Evolutionary conservation across 2,329 filamentous ascomycete genomes (phyloP), one percentile per base, ranked within the genome.

Genomic region (Macrophomina phaseolina): DNA sequence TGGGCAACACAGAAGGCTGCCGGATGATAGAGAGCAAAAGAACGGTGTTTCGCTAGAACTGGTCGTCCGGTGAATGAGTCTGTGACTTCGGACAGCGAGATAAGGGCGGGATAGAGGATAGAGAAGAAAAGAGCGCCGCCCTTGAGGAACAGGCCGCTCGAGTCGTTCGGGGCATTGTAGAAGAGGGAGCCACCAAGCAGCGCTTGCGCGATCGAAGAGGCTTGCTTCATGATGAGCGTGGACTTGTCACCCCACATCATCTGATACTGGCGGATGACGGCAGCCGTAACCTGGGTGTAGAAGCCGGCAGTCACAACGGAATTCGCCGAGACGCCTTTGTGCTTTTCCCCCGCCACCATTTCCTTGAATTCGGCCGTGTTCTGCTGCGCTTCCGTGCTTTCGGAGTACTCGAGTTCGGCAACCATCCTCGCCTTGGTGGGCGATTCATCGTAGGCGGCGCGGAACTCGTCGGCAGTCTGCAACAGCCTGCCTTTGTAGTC

Each of bases 1-100:
- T 91, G 94, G 0, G 91, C 88, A 68, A 92, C 84, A 14, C 92
- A 92, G 82, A 97, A 93, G 8, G 92, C 90, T 8, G 90, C 91
- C 0, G 94, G 93, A 74, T 96, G 93, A 72, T 97, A 97, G 46
- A 97, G 85, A 14, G 93, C 92, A 75, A 97, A 97, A 56, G 90
- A 88, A 64, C 85, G 81, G 72, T 97, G 94, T 76, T 97, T 97
- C 74, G 97, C 92, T 67, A 97, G 91, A 71, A 97, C 95, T 0
- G 91, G 91, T 28, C 94, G 89, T 85, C 97, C 93, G 1, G 91
- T 86, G 74, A 94, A 97, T 2, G 97, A 68, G 52, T 67, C 71
- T 55, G 72, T 71, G 58, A 77, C 78, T 49, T 63, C 88, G 1
- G 82, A 80, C 62, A 89, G 85, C 6, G 86, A 83, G 0, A 80